Percentiles rank a stretch among this genome's conserved stretches.
phyloP scores from a whole-genome alignment of 257 asterid genomes.

The Catharanthus roseus region DNA sequence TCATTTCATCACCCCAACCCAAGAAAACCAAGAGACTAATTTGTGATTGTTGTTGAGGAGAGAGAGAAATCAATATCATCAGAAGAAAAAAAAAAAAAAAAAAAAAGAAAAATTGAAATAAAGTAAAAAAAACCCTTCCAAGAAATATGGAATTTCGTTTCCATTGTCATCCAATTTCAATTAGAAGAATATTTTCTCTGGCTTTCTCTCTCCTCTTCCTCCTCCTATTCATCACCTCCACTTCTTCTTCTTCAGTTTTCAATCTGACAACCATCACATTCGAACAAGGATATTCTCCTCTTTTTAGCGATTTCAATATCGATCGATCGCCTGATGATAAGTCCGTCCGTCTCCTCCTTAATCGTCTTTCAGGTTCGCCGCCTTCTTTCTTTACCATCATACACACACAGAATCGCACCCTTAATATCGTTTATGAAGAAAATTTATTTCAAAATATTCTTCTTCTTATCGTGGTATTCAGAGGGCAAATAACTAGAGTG shows the following conservation, averaged over 20 bases:
- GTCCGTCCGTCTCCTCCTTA: constrained; percentile 68
- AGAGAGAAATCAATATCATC: constrained; percentile 7
- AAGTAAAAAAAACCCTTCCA: neutral
- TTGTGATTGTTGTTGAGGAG: neutral
- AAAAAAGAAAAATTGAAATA: no score
- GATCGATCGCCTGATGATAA: constrained; percentile 47
- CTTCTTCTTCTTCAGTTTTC: constrained; percentile 22
- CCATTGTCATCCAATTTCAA: constrained; percentile 8
- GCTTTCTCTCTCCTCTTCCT: constrained; percentile 21
- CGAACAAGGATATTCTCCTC: constrained; percentile 54
- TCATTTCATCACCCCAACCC: no score
- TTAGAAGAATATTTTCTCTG: neutral
- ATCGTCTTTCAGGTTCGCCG: constrained; percentile 51
- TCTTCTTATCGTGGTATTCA: no score
- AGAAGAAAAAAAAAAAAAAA: no score
- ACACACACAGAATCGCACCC: no score
- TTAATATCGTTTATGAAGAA: no score
- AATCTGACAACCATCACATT: constrained; percentile 54
- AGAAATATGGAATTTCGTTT: constrained; percentile 11
- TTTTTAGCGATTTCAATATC: constrained; percentile 77
- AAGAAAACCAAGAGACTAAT: neutral
- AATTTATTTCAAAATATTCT: no score
- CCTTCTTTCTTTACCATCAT: no score
- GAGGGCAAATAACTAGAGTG: no score
- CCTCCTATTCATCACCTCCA: constrained; percentile 15